Conservation (phyloP, 2,329 filamentous ascomycete species). For the Colletotrichum tofieldiae region DNA sequence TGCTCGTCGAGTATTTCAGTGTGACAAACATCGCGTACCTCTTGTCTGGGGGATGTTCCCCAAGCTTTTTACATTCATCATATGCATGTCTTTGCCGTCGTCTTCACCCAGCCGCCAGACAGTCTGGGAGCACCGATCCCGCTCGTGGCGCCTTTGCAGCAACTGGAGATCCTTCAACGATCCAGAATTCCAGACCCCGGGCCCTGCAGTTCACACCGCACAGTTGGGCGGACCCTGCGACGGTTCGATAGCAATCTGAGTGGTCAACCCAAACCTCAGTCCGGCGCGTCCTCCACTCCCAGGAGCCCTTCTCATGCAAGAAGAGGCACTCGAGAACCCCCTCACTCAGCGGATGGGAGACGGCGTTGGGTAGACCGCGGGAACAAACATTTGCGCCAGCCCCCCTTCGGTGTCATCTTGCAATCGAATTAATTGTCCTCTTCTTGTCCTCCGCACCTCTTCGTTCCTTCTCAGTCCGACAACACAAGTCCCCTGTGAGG, state of each 20-base stretch:
- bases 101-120: background rate
- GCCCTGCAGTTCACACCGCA: conserved; percentile 39
- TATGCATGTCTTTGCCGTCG: background rate
- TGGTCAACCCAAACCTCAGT: conserved; percentile 17
- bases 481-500: background rate
- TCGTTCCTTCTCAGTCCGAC: background rate
- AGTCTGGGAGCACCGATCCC: background rate
- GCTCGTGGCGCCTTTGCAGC: background rate
- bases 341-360: conserved; percentile 15
- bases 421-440: background rate
- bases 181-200: conserved; percentile 5
- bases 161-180: conserved; percentile 1
- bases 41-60: background rate
- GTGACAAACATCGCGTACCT: conserved; percentile 4
- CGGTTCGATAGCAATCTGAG: conserved; percentile 29
- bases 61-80: too few relatives aligned
- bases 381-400: conserved; percentile 13
- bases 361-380: background rate
- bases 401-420: conserved; percentile 7
- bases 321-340: conserved; percentile 11
- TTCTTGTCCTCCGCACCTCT: background rate
- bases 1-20: background rate
- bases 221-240: conserved; percentile 32
- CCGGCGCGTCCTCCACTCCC: conserved; percentile 12
- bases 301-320: conserved; percentile 15